Conservation (phyloP, 2,329 filamentous ascomycete genomes). For the Penicillium janthinellum region DNA sequence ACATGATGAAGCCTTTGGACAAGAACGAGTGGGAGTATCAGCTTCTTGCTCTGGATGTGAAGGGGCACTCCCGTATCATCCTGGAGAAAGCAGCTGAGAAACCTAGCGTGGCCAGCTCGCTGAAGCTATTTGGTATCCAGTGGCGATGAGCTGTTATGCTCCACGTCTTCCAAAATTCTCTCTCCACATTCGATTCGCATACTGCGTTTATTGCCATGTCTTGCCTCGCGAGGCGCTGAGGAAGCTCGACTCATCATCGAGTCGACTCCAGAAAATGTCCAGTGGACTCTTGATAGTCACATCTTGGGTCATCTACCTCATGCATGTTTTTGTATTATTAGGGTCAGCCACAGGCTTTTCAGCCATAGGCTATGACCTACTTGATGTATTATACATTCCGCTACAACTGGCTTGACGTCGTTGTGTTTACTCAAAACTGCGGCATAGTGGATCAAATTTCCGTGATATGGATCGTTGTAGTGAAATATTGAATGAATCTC, state of each 20-base stretch:
- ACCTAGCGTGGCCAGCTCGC: constrained; percentile 43
- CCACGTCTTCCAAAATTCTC: constrained; percentile 4
- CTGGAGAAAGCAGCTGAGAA: constrained; percentile 49
- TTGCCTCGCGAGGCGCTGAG: not conserved
- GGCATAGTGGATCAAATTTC: constrained; percentile 3
- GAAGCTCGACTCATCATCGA: too few species aligned
- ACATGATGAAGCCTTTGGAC: constrained; percentile 70
- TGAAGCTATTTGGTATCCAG: constrained; percentile 54
- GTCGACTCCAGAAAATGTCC: not conserved
- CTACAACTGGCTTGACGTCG: not conserved
- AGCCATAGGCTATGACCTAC: constrained; percentile 10
- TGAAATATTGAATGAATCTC: too few species aligned
- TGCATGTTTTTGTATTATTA: constrained; percentile 17
- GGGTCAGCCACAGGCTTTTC: constrained; percentile 1
- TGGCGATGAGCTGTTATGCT: constrained; percentile 39
- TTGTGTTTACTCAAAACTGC: not conserved
- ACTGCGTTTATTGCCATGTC: not conserved
- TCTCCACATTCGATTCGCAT: not conserved
- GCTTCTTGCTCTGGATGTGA: constrained; percentile 77
- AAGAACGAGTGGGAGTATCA: constrained; percentile 74
- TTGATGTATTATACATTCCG: constrained; percentile 22
- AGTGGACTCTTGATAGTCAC: not conserved
- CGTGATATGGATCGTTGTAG: not conserved
- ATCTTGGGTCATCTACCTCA: not conserved
- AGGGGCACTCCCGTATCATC: constrained; percentile 57